These are phyloP conservation scores for Aspergillus bridgeri DNA, from an alignment of 495 filamentous ascomycete species.

Conservation along the genomic window DNA sequence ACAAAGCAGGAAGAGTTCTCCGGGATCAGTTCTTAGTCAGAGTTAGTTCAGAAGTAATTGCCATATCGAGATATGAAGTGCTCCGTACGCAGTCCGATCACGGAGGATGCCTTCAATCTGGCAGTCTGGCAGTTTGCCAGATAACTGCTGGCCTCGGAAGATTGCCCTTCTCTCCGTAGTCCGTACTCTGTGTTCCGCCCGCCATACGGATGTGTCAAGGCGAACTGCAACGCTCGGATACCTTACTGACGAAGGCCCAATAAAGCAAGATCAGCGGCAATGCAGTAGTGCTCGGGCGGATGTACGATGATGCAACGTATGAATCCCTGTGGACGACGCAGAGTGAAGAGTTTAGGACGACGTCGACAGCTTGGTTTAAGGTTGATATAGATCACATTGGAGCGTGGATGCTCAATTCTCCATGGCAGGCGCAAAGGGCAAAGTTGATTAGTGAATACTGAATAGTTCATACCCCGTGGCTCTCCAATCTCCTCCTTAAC, in stretches of 20 bases:
- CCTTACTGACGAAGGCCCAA: too few relatives aligned
- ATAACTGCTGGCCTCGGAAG: not conserved
- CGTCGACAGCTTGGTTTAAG: not conserved
- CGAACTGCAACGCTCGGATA: too few relatives aligned
- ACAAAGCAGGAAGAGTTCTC: not conserved
- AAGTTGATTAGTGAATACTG: not conserved
- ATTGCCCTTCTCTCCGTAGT: not conserved
- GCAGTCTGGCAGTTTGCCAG: too few relatives aligned
- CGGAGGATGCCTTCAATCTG: too few relatives aligned
- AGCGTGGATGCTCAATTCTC: not conserved
- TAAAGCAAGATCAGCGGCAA: not conserved
- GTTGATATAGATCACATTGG: not conserved
- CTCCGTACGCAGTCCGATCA: too few relatives aligned
- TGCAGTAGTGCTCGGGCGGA: not conserved
- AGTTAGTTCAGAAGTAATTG: too few relatives aligned
- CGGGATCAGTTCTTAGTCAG: not conserved
- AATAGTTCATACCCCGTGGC: not conserved
- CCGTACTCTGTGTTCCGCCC: too few relatives aligned
- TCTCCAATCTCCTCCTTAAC: not conserved
- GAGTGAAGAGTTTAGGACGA: not conserved
- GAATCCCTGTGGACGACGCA: not conserved
- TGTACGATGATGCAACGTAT: conserved; percentile 5
- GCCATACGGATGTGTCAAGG: too few relatives aligned
- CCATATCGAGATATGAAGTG: too few relatives aligned
- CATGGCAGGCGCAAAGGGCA: not conserved